Base-by-base conservation (phyloP, 306 rosid species). In the Senna siamea region DNA sequence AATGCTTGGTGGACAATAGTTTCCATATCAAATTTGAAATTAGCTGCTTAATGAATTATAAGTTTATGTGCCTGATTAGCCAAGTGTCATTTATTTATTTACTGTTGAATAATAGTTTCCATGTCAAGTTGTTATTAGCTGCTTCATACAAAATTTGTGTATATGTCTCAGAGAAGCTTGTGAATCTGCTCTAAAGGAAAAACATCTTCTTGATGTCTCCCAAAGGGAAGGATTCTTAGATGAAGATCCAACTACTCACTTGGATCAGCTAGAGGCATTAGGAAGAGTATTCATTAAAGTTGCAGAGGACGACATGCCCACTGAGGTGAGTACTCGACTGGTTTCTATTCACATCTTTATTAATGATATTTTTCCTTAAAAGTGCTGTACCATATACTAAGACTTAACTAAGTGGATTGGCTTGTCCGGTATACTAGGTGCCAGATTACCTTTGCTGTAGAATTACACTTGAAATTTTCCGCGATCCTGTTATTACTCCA, bases 401-500 rank as follows among this genome's bases (percentile, higher is more conserved):
- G 30, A 26, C 30, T 56, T 56, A 12, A 73, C 59, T 54, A 55
- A 57, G 10, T 38, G 7, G 68, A 61, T 65, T 34, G 70, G 46
- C 58, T 34, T 60, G 18, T 54, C 19, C 19, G 20, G 38, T 60
- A 35, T 61, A 46, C 30, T 73, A 95, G 99, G 96, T 95, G 78
- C 99, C 98, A 0, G 99, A 92, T 81, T 75, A 90, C 63, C 81
- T 95, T 2, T 95, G 98, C 84, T 95, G 99, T 73, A 90, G 80
- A 84, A 95, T 95, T 48, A 87, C 92, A 0, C 96, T 95, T 0
- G 99, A 95, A 17, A 77, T 92, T 71, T 91, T 90, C 63, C 99
- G 88, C 7, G 99, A 95, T 83, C 99, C 99, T 0, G 99, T 95
- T 69, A 95, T 92, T 75, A 87, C 92, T 65, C 99, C 99, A 0